Evolutionary conservation across 768 basidiomycete genomes (phyloP).

Genomic region (Neoboletus brunneissimus): DNA sequence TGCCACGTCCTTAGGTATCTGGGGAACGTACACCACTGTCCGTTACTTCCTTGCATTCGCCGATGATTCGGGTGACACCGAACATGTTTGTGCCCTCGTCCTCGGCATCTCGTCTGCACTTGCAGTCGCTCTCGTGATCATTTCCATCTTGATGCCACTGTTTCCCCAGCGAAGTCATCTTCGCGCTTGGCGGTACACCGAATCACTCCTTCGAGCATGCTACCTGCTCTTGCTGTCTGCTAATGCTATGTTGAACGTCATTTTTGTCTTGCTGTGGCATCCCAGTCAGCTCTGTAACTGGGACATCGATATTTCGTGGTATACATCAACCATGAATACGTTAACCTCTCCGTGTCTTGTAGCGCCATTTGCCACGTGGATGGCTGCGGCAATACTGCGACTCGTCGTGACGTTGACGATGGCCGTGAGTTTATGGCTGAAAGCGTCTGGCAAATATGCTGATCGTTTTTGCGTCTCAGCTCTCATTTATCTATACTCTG

Average conservation of each 20-base stretch:
- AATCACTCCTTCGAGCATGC: slow-evolving; percentile 36
- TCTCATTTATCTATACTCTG: slow-evolving; percentile 21
- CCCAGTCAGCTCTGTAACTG: slow-evolving; percentile 51
- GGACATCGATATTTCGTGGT: slow-evolving; percentile 70
- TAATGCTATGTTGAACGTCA: slow-evolving; percentile 55
- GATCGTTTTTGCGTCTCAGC: slow-evolving; percentile 14
- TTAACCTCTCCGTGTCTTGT: slow-evolving; percentile 15
- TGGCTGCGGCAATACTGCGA: slow-evolving; percentile 50
- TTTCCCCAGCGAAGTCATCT: slow-evolving; percentile 26
- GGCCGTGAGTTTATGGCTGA: slow-evolving; percentile 44
- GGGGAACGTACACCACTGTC: slow-evolving; percentile 59
- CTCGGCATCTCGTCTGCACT: slow-evolving; percentile 25
- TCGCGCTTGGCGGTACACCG: slow-evolving; percentile 11
- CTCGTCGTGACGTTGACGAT: slow-evolving; percentile 49
- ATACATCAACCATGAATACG: slow-evolving; percentile 33
- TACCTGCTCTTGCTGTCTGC: slow-evolving; percentile 48
- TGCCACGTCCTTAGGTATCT: slow-evolving; percentile 39
- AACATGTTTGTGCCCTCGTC: slow-evolving; percentile 35
- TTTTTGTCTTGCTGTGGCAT: slow-evolving; percentile 54
- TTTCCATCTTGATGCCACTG: slow-evolving; percentile 41
- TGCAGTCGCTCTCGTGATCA: slow-evolving; percentile 24
- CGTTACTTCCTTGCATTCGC: slow-evolving; percentile 65
- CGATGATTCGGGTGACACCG: slow-evolving; percentile 41
- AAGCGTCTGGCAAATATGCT: neutral
- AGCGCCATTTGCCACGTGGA: slow-evolving; percentile 48